phyloP scores from a whole-genome alignment of 306 rosid genomes.

The Fragaria ananassa region DNA sequence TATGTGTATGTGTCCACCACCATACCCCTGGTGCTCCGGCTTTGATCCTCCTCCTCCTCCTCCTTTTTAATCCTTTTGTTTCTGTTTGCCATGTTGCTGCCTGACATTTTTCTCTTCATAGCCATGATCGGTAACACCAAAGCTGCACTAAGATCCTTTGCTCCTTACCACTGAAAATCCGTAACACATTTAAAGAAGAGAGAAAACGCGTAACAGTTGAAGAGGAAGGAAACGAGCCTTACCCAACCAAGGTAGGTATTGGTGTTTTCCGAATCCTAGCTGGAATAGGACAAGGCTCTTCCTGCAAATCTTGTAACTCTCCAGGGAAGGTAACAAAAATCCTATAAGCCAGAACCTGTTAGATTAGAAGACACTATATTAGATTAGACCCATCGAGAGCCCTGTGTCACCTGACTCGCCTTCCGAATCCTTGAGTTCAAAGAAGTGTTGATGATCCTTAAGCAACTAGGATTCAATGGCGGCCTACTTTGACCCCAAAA shows the following conservation, averaged over 20 bases:
- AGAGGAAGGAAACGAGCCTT: background rate
- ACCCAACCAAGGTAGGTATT: background rate
- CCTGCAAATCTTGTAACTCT: background rate
- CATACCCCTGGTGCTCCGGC: background rate
- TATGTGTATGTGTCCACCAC: background rate
- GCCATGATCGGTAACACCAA: background rate
- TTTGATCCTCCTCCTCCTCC: slow-evolving; percentile 5
- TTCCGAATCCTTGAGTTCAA: too few species aligned
- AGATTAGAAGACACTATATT: too few species aligned
- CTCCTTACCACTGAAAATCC: background rate
- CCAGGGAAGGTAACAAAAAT: background rate
- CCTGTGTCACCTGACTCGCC: too few species aligned
- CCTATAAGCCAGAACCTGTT: background rate
- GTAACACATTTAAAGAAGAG: background rate
- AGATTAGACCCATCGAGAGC: too few species aligned
- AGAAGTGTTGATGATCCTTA: too few species aligned
- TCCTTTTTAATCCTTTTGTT: background rate
- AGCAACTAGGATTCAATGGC: too few species aligned
- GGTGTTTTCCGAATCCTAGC: background rate
- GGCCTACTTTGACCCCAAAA: too few species aligned
- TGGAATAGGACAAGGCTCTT: background rate
- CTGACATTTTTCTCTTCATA: background rate
- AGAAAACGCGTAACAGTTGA: background rate
- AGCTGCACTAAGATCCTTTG: background rate
- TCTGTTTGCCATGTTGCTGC: background rate